Evolutionary conservation across 192 early-diverging fungal genomes (phyloP), one percentile per base, ranked within the genome.

Genomic region (Coemansia umbellata): DNA sequence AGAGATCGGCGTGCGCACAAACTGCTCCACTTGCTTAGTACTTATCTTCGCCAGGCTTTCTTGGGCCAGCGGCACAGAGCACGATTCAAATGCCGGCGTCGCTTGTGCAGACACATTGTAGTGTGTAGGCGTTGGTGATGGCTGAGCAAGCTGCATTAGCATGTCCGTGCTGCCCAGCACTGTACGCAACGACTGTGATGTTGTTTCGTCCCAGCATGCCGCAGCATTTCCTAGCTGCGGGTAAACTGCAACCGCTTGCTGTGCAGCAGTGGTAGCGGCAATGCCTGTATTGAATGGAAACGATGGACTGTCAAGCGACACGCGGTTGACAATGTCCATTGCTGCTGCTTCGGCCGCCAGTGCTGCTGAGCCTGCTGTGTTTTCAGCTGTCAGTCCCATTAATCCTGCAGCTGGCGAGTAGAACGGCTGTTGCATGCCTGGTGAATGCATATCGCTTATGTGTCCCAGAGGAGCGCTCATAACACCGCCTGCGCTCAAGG

Each of bases 61-160:
- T n/a, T n/a, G n/a, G n/a, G n/a, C n/a, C 18, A 37, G 54, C 19
- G 49, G 60, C 21, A 37, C 60, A 5, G 54, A 47, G 41, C 36
- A 53, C 14, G 54, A 13, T 13, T 71, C 68, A 47, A 71, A 50
- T 0, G 57, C 43, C 3, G 68, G 68, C 10, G 68, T 63, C 3
- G 60, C 55, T n/a, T 60, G 60, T 9, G 70, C 58, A 0, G 70
- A 62, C 33, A 61, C 10, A 35, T 60, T 62, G 47, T 66, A 59
- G 31, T 55, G 35, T 7, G 54, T 53, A 14, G 42, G 59, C 18
- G 59, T 44, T 3, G 63, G 64, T 31, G 64, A 63, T 31, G 71
- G 71, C 55, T 67, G 71, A 24, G 53, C 71, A 13, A 74, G 41
- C 40, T 53, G 55, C 59, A 63, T 59, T 10, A 67, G 52, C 55